A percentile compares a stretch with the other conserved stretches of the same genome.
Conservation (phyloP, 192 early-diverging fungal species). For the Mycoemilia scoparia region DNA sequence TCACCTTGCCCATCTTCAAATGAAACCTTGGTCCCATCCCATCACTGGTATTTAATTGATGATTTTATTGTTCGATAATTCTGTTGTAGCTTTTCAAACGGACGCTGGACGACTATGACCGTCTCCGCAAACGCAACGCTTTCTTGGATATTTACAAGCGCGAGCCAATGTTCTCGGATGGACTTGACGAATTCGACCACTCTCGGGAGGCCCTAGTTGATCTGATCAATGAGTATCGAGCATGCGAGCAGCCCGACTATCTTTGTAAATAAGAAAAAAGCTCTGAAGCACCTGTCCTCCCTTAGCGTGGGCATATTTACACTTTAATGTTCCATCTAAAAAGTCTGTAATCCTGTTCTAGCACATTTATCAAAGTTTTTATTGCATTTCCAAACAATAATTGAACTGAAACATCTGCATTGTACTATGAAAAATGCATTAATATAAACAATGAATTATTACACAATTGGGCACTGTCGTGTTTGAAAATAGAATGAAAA, state of each 20-base stretch:
- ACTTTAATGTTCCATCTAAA: too few relatives aligned
- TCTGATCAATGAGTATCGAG: conserved; percentile 84
- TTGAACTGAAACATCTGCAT: too few relatives aligned
- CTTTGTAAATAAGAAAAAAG: conserved; percentile 14
- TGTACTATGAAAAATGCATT: too few relatives aligned
- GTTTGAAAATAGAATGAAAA: too few relatives aligned
- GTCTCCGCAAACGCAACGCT: conserved; percentile 83
- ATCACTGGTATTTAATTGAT: not conserved
- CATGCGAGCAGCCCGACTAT: conserved; percentile 85
- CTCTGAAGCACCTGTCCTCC: too few relatives aligned
- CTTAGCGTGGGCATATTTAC: too few relatives aligned
- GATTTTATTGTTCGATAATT: too few relatives aligned
- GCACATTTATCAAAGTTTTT: too few relatives aligned
- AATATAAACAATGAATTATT: too few relatives aligned
- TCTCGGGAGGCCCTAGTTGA: conserved; percentile 78
- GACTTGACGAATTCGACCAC: conserved; percentile 82
- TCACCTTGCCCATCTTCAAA: not conserved
- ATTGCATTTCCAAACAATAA: too few relatives aligned
- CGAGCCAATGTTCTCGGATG: conserved; percentile 60
- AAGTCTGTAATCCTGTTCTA: too few relatives aligned
- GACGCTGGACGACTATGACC: conserved; percentile 83
- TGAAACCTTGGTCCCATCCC: not conserved
- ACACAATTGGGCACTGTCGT: too few relatives aligned
- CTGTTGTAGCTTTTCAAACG: conserved; percentile 89
- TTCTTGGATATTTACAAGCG: conserved; percentile 89